Conservation (phyloP, 202 grass and related monocot species). For the Panicum hallii region DNA sequence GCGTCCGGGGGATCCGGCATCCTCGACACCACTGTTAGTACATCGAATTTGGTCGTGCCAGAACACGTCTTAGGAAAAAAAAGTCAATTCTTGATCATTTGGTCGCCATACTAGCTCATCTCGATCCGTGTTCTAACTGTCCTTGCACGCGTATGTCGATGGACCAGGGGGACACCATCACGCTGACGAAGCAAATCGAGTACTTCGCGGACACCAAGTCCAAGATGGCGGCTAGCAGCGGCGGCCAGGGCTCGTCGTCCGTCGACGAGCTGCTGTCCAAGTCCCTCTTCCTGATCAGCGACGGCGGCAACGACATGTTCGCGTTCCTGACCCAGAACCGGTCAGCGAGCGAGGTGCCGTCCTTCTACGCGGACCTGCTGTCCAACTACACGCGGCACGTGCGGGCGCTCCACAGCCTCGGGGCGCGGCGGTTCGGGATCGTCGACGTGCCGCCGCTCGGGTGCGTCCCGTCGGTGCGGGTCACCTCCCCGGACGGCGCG, state of each 20-base stretch:
- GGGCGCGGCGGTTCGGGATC: slow-evolving; percentile 54
- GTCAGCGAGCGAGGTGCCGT: slow-evolving; percentile 44
- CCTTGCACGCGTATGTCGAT: neutral
- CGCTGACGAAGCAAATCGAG: slow-evolving; percentile 62
- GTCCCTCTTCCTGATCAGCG: slow-evolving; percentile 69
- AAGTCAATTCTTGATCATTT: neutral
- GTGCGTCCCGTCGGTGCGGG: slow-evolving; percentile 56
- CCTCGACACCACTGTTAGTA: slow-evolving; percentile 71
- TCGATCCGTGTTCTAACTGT: neutral
- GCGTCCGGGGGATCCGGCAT: slow-evolving; percentile 75
- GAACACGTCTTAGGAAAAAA: neutral
- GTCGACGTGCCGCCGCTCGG: slow-evolving; percentile 65
- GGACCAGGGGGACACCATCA: slow-evolving; percentile 47
- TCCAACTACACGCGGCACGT: slow-evolving; percentile 58
- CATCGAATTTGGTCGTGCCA: neutral
- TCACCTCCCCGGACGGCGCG: slow-evolving; percentile 10
- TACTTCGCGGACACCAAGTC: slow-evolving; percentile 52
- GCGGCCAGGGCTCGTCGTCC: neutral
- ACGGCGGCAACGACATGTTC: slow-evolving; percentile 69
- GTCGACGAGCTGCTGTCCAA: slow-evolving; percentile 45
- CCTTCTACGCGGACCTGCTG: slow-evolving; percentile 52
- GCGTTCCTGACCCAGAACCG: slow-evolving; percentile 53
- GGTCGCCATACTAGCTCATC: neutral
- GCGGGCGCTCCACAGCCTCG: slow-evolving; percentile 37
- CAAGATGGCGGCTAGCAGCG: slow-evolving; percentile 30